Conservation (phyloP, 805 yeast species). For the Candida endomychidarum region DNA sequence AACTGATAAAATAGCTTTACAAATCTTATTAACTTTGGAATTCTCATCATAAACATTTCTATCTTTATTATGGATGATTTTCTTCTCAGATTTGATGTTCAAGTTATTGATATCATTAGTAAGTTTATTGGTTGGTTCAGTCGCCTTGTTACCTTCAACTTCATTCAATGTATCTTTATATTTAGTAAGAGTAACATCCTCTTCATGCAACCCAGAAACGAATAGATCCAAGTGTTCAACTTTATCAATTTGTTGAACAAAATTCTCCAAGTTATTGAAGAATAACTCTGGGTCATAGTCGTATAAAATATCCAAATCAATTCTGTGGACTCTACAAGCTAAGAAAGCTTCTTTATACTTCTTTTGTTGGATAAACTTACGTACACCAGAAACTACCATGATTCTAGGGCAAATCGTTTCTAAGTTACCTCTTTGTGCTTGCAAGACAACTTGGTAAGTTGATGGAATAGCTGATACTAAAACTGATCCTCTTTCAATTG, state of each 20-base stretch:
- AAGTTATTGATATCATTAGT: slow-evolving; percentile 9
- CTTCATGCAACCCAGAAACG: slow-evolving; percentile 80
- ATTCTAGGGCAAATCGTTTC: slow-evolving; percentile 94
- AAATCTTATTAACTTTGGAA: slow-evolving; percentile 73
- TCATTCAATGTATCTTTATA: slow-evolving; percentile 67
- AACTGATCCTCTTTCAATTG: slow-evolving; percentile 89
- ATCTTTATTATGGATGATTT: slow-evolving; percentile 40
- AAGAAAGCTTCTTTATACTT: slow-evolving; percentile 73
- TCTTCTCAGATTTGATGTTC: slow-evolving; percentile 18
- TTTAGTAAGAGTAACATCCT: slow-evolving; percentile 78
- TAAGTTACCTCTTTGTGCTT: slow-evolving; percentile 94
- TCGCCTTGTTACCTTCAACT: slow-evolving; percentile 2
- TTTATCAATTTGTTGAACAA: slow-evolving; percentile 67
- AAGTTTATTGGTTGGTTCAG: neutral
- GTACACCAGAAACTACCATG: slow-evolving; percentile 81
- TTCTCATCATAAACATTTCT: slow-evolving; percentile 34
- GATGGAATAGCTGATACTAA: slow-evolving; percentile 80
- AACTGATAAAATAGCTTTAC: slow-evolving; percentile 65
- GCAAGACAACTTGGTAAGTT: slow-evolving; percentile 76
- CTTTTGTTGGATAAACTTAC: slow-evolving; percentile 58
- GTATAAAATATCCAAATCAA: slow-evolving; percentile 84
- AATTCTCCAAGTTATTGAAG: slow-evolving; percentile 57
- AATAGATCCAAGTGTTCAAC: slow-evolving; percentile 83
- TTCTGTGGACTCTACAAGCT: slow-evolving; percentile 86
- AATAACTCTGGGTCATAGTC: slow-evolving; percentile 82